Base-by-base conservation (phyloP, 805 yeast species). In the Ogataea ramenticola region DNA sequence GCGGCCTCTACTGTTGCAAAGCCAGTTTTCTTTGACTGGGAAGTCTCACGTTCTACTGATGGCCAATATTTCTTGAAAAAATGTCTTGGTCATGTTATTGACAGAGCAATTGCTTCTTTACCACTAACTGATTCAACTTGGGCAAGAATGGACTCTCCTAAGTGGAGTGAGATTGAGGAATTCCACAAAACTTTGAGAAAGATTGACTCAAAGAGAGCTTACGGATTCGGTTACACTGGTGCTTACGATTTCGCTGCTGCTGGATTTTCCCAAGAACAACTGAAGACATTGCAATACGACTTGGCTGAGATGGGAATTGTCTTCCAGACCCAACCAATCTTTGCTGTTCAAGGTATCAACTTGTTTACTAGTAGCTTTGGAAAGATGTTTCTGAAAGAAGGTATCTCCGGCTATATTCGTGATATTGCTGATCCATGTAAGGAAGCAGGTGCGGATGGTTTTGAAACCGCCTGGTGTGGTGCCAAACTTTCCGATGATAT, bases 141-240 rank as follows among this genome's bases (percentile, higher is more conserved):
- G 86, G 64, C 80, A 20, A 82, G 80, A 54, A 79, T 84, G 36
- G 77, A 77, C 55, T 67, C 72, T 12, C 86, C 85, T n/a, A 71
- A 79, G 48, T 57, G 79, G 41, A 52, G 64, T 33, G 77, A 75
- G 56, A 82, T 82, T 11, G 62, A 60, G 43, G 56, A 53, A 3
- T 71, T 77, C 52, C 77, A 82, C 10, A 53, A 60, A n/a, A 56
- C 57, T 38, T 71, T 79, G 46, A 78, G 75, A 45, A 62, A 56
- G 10, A 56, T 65, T 29, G 71, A 63, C 54, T 81, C 81, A 19
- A 67, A 71, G 26, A 72, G 71, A 50, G 72, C 74, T 64, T 64
- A 79, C 19, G 86, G 79, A 8, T 79, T 79, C 54, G 80, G 80
- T 53, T 62, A 79, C 44, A 70, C 77, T 20, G 85, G 85, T 15